Base-by-base conservation (phyloP, 306 rosid species). In the Cucurbita ficifolia region DNA sequence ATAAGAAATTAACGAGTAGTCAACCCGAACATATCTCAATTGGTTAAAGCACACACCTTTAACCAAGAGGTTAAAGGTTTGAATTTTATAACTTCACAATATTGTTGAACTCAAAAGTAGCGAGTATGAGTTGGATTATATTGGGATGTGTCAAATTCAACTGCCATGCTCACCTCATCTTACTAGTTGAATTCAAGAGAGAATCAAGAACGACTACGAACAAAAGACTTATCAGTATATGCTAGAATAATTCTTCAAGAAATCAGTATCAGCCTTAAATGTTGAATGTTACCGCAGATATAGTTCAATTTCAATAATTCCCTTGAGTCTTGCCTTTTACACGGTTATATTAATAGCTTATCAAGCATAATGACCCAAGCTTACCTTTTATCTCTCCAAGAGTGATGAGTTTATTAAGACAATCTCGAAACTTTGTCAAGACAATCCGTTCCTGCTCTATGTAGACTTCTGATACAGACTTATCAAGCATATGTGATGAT, bases 381-480 rank as follows among this genome's bases (percentile, higher is more conserved):
- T 92, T 86, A 80, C 99, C 99, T 57, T 86, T 94, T 71, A 86
- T 86, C 84, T 90, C 97, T 78, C 96, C 99, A 75, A 83, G 85
- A 10, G 91, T 82, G 76, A 94, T 88, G 82, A 94, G 88, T 81
- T 84, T 84, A 81, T 91, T 84, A 68, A 91, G 96, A 76, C 88
- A 87, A 70, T 91, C 96, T 62, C 99, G 89, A 74, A 95, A 88
- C 82, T 79, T 87, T 6, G 88, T 85, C 83, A 95, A 65, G 38
- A 91, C 96, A 38, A 82, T 77, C 79, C 86, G 83, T 84, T 91
- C 99, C 86, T 89, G 99, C 79, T 89, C 96, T 7, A 83, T 84
- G 73, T 85, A 88, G 63, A 81, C 81, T 81, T 88, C 96, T 81
- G 97, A 81, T 87, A 78, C 78, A 82, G 87, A 97, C 76, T 85